Conservation (phyloP, 129 eudicot species). For the Ambrosia trifida region DNA sequence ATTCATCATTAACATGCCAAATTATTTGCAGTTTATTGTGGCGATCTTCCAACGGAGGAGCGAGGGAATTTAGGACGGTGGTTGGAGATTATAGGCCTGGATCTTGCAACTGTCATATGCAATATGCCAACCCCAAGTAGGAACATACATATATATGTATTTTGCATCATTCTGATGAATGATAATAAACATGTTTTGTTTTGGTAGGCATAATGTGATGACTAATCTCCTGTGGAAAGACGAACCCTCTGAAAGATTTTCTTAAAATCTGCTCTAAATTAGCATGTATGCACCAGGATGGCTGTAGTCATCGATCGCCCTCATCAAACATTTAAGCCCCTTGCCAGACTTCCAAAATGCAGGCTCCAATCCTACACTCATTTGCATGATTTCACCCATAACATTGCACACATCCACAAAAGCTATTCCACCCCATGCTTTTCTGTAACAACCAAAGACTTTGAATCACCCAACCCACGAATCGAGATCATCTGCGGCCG, state of each 20-base stretch:
- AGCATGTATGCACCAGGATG: slow-evolving; percentile 60
- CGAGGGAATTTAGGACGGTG: slow-evolving; percentile 77
- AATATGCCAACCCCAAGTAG: slow-evolving; percentile 54
- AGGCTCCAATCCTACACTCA: slow-evolving; percentile 84
- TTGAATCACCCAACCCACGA: slow-evolving; percentile 50
- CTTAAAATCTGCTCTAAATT: slow-evolving; percentile 41
- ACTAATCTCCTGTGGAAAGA: slow-evolving; percentile 76
- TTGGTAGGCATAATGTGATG: slow-evolving; percentile 59
- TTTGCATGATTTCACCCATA: slow-evolving; percentile 58
- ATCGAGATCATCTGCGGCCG: slow-evolving; percentile 75
- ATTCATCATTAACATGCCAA: slow-evolving; percentile 11
- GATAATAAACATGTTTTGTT: background rate
- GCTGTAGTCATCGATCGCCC: slow-evolving; percentile 84
- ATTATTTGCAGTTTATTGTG: slow-evolving; percentile 57
- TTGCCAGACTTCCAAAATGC: slow-evolving; percentile 74
- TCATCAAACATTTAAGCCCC: slow-evolving; percentile 62
- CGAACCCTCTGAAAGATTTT: slow-evolving; percentile 51
- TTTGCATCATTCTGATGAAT: background rate
- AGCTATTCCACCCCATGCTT: slow-evolving; percentile 96
- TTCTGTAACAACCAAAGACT: slow-evolving; percentile 46
- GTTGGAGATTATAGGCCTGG: slow-evolving; percentile 75
- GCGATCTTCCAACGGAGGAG: slow-evolving; percentile 71
- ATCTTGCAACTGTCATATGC: slow-evolving; percentile 50
- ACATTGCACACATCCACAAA: slow-evolving; percentile 58
- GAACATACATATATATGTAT: background rate